Base-by-base conservation (phyloP, 1,139 yeast species). In the Debaryomyces nepalensis region DNA sequence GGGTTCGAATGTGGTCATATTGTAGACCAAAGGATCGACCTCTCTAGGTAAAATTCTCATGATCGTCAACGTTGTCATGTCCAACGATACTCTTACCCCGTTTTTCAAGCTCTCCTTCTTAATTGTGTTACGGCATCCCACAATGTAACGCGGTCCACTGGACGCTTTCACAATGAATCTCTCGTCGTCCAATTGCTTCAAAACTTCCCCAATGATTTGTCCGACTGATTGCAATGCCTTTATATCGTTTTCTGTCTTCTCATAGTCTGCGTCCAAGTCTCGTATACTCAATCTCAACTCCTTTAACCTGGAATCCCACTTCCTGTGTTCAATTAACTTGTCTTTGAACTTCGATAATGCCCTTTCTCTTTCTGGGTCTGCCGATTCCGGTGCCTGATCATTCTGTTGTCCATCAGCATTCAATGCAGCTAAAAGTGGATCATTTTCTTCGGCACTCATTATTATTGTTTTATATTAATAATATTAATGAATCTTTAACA, bases 31-130 rank as follows among this genome's bases (percentile, higher is more conserved):
- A 16, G 99, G 99, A 66, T 95, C 99, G 38, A 95, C 98, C 66
- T 95, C 99, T 58, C 99, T 81, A 20, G 99, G 99, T 57, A 95
- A 77, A 40, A 95, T 85, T 58, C 99, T 81, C 99, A 95, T 95
- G 50, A 95, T 93, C 12, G 99, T 95, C 55, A 95, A 77, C 1
- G 99, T 95, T 12, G 99, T 95, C 88, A 95, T 95, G 65, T 95
- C 99, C 52, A 95, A 76, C 14, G 98, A 93, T 38, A 95, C 99
- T 59, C 99, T 80, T 15, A 91, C 93, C 37, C 99, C 99, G 64
- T 91, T 95, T 67, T 88, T 85, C 58, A 95, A 76, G 47, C 78
- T 80, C 35, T 84, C 87, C 58, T 87, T 84, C 61, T 86, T 87
- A 60, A 95, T 89, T 34, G 96, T 87, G 64, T 90, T 90, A 60